Conservation (phyloP, 2,329 filamentous ascomycete genomes). For the Alternaria viburni region DNA sequence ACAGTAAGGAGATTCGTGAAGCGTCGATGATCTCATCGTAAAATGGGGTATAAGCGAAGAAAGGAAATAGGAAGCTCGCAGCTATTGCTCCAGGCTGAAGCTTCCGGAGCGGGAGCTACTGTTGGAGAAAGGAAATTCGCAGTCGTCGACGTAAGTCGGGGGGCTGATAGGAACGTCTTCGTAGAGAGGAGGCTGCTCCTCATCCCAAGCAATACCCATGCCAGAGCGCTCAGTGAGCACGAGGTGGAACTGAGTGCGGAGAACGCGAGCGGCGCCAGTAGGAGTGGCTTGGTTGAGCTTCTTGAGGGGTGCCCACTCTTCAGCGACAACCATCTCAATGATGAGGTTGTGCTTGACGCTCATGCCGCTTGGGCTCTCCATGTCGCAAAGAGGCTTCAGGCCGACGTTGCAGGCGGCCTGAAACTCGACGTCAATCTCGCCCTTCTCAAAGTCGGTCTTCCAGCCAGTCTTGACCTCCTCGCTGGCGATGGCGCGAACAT, state of each 20-base stretch:
- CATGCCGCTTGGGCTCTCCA: constrained; percentile 75
- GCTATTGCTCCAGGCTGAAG: constrained; percentile 26
- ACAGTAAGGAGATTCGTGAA: constrained; percentile 31
- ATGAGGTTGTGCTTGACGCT: constrained; percentile 84
- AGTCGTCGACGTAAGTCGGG: constrained; percentile 59
- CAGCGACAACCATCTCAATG: constrained; percentile 91
- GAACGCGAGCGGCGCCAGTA: constrained; percentile 86
- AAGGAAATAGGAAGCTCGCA: neutral
- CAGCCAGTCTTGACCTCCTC: constrained; percentile 86
- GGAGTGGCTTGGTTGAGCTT: constrained; percentile 78
- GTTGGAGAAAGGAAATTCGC: constrained; percentile 29
- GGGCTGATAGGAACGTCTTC: constrained; percentile 89
- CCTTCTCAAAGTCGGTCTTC: constrained; percentile 79
- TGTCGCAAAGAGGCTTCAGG: constrained; percentile 75
- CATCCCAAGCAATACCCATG: constrained; percentile 94
- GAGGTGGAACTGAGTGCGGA: constrained; percentile 89
- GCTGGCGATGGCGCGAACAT: constrained; percentile 77
- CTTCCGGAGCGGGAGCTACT: constrained; percentile 32
- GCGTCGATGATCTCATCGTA: constrained; percentile 5
- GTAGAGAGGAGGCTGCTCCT: constrained; percentile 92
- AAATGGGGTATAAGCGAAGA: constrained; percentile 5
- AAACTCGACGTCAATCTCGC: constrained; percentile 85
- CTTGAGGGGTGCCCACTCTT: constrained; percentile 78
- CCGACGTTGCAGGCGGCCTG: constrained; percentile 66
- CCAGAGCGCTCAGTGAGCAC: constrained; percentile 82